Percentiles rank a stretch among this genome's conserved stretches.
These are phyloP conservation scores for Colletotrichum higginsianum DNA, from an alignment of 2,329 filamentous ascomycete species.

Conservation along the genomic window DNA sequence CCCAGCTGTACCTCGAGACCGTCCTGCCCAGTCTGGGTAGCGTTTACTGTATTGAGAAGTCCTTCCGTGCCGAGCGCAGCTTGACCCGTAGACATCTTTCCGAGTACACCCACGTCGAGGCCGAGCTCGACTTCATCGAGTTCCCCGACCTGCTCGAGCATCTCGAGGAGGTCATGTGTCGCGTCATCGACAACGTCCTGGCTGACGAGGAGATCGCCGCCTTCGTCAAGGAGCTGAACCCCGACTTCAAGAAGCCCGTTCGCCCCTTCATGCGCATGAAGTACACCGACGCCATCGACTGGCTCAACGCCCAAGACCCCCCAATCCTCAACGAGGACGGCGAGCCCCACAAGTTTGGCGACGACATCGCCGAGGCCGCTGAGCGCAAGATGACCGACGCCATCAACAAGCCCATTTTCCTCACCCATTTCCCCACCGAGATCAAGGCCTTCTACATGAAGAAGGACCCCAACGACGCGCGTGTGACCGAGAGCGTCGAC, in stretches of 20 bases:
- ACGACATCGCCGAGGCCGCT: slow-evolving; percentile 97
- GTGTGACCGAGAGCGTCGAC: slow-evolving; percentile 95
- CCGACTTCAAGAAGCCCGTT: slow-evolving; percentile 84
- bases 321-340: slow-evolving; percentile 93
- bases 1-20: slow-evolving; percentile 97
- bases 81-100: slow-evolving; percentile 94
- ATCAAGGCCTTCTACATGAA: slow-evolving; percentile 99
- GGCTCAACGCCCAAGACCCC: slow-evolving; percentile 87
- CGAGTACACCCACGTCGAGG: slow-evolving; percentile 98
- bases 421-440: slow-evolving; percentile 96
- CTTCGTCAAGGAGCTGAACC: slow-evolving; percentile 90
- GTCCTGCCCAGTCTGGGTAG: slow-evolving; percentile 91
- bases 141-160: slow-evolving; percentile 92
- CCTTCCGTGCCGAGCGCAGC: slow-evolving; percentile 97
- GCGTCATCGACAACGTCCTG: slow-evolving; percentile 84
- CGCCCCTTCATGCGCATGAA: slow-evolving; percentile 95
- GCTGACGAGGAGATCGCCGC: slow-evolving; percentile 80
- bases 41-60: slow-evolving; percentile 98
- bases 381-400: slow-evolving; percentile 97
- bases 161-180: slow-evolving; percentile 88
- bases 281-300: slow-evolving; percentile 94
- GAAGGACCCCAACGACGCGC: slow-evolving; percentile 81
- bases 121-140: slow-evolving; percentile 94
- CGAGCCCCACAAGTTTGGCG: slow-evolving; percentile 90
- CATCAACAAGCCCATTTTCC: slow-evolving; percentile 94